A percentile compares a stretch with the other conserved stretches of the same genome.
phyloP scores from a whole-genome alignment of 1,284 basidiomycete species.

The Cerrena zonata region DNA sequence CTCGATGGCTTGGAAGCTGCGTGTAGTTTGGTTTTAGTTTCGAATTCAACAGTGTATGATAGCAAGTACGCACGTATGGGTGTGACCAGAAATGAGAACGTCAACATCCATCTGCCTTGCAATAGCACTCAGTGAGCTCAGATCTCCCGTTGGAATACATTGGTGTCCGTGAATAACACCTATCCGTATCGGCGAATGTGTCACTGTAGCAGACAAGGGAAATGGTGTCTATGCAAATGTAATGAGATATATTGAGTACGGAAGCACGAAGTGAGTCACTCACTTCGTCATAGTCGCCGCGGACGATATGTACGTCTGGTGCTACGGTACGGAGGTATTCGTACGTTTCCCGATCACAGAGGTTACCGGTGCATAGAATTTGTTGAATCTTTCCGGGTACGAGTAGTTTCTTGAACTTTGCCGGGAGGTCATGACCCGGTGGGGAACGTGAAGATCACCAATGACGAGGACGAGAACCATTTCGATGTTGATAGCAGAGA shows the following conservation, averaged over 20 bases:
- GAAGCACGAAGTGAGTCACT: conserved; percentile 13
- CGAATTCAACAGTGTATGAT: neutral
- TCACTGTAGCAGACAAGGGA: conserved; percentile 78
- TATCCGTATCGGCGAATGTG: conserved; percentile 85
- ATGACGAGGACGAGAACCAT: conserved; percentile 90
- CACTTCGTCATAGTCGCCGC: conserved; percentile 95
- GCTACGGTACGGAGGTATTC: conserved; percentile 96
- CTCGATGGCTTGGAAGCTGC: conserved; percentile 89
- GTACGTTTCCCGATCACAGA: conserved; percentile 94
- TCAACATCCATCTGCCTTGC: conserved; percentile 97
- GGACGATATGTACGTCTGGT: conserved; percentile 88
- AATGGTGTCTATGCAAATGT: conserved; percentile 52
- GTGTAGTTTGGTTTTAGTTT: neutral
- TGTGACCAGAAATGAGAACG: conserved; percentile 88
- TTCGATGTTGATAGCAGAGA: neutral
- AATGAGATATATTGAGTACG: neutral
- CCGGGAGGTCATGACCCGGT: conserved; percentile 83
- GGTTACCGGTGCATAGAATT: conserved; percentile 95
- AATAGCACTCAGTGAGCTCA: conserved; percentile 81
- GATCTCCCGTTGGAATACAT: conserved; percentile 85
- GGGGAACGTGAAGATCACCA: conserved; percentile 91
- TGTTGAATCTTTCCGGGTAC: conserved; percentile 97
- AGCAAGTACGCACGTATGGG: conserved; percentile 68
- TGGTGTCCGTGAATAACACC: conserved; percentile 95
- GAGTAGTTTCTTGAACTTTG: conserved; percentile 95